Percentiles rank a stretch among this genome's conserved stretches.
Evolutionary conservation across 1,284 basidiomycete species (phyloP).

Genomic region (Ceratobasidium sp.): DNA sequence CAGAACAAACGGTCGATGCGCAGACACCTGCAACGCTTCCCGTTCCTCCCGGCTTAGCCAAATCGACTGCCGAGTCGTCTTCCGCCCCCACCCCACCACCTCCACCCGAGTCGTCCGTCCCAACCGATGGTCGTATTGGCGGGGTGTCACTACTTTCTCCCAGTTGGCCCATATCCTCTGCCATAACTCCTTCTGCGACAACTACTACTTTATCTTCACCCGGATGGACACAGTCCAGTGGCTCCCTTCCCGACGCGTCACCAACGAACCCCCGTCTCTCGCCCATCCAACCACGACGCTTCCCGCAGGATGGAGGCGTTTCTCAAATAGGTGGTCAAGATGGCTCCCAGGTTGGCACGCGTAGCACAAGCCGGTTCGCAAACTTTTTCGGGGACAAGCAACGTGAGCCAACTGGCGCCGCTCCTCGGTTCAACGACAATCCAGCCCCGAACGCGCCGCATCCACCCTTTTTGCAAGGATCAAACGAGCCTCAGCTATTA

Average conservation of each 20-base stretch:
- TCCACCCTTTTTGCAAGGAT: not conserved
- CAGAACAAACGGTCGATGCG: constrained; percentile 5
- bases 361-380: constrained; percentile 67
- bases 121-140: constrained; percentile 27
- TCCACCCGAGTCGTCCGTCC: not conserved
- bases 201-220: constrained; percentile 8
- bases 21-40: not conserved
- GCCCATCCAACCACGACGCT: constrained; percentile 32
- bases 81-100: constrained; percentile 18
- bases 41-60: constrained; percentile 31
- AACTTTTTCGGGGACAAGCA: constrained; percentile 80
- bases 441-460: constrained; percentile 8
- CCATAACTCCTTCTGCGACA: constrained; percentile 16
- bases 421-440: constrained; percentile 34
- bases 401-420: constrained; percentile 23
- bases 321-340: constrained; percentile 15
- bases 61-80: constrained; percentile 1
- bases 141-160: constrained; percentile 27
- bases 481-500: constrained; percentile 29
- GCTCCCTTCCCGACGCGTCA: constrained; percentile 22
- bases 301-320: constrained; percentile 26
- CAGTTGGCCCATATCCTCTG: constrained; percentile 16
- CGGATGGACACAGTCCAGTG: constrained; percentile 21
- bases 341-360: constrained; percentile 32
- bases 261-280: constrained; percentile 30